Conservation (phyloP, 306 rosid genomes). For the Albizia julibrissin region DNA sequence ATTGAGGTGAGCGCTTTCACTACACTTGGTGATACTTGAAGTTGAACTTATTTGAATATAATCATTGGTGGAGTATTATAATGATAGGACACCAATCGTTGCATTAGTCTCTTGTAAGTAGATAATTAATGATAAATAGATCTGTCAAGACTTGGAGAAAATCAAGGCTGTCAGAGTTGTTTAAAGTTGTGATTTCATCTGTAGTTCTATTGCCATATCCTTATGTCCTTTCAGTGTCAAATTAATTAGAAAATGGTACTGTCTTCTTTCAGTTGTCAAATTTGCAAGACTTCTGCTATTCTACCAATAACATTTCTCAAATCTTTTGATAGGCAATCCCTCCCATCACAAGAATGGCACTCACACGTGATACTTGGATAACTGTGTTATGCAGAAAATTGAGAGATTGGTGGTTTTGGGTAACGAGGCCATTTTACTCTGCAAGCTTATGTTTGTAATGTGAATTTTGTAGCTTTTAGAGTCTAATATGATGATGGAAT, state of each 20-base stretch:
- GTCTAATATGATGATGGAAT: conserved; percentile 38
- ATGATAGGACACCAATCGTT: background rate
- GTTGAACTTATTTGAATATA: conserved; percentile 4
- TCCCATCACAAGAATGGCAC: conserved; percentile 96
- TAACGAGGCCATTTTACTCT: conserved; percentile 42
- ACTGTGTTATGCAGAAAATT: conserved; percentile 95
- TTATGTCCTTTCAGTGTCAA: conserved; percentile 10
- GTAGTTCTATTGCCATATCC: conserved; percentile 14
- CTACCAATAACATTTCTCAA: conserved; percentile 32
- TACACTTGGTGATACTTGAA: conserved; percentile 1
- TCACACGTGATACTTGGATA: conserved; percentile 95
- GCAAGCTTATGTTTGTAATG: conserved; percentile 33
- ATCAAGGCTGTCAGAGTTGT: conserved; percentile 23
- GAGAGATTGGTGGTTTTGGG: conserved; percentile 99
- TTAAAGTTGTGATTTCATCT: conserved; percentile 23
- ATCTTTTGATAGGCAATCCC: conserved; percentile 82
- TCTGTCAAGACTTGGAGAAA: conserved; percentile 5
- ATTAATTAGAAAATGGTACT: conserved; percentile 16
- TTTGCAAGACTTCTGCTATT: conserved; percentile 29
- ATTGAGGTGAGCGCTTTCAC: background rate
- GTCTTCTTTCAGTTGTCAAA: conserved; percentile 18
- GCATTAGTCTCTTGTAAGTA: conserved; percentile 10
- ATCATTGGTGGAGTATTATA: background rate
- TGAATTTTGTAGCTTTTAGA: conserved; percentile 30
- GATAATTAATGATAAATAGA: background rate